Percentiles rank a stretch among this genome's conserved stretches.
These are phyloP conservation scores for Lactifluus piperatus DNA, from an alignment of 768 basidiomycete species.

Conservation along the genomic window DNA sequence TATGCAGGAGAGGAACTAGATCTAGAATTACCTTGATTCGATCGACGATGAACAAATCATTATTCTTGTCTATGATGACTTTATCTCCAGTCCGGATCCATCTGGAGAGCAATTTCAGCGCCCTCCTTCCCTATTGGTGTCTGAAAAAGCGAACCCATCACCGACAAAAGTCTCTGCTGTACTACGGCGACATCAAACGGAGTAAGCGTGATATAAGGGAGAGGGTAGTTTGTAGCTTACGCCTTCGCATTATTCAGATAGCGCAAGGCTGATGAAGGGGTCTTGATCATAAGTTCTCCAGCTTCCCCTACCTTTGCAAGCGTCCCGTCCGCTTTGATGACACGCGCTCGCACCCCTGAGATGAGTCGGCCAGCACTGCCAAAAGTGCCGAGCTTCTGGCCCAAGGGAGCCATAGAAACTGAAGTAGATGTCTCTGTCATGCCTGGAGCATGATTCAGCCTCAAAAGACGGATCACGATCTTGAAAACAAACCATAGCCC, in stretches of 20 bases:
- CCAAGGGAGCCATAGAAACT: conserved; percentile 40
- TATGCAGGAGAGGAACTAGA: neutral
- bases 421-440: conserved; percentile 61
- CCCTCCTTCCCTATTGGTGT: neutral
- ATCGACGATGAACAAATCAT: conserved; percentile 53
- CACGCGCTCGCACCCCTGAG: conserved; percentile 44
- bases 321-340: conserved; percentile 47
- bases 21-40: conserved; percentile 45
- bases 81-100: conserved; percentile 67
- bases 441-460: conserved; percentile 31
- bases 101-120: conserved; percentile 25
- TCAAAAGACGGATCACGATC: neutral
- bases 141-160: conserved; percentile 42
- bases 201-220: neutral
- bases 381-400: conserved; percentile 38
- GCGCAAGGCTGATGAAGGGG: conserved; percentile 32
- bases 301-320: conserved; percentile 44
- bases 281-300: conserved; percentile 47
- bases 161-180: conserved; percentile 61
- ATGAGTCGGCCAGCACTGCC: conserved; percentile 40
- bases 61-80: conserved; percentile 44
- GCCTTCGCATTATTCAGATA: conserved; percentile 50
- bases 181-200: conserved; percentile 27
- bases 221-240: conserved; percentile 30
- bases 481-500: conserved; percentile 39